Base-by-base conservation (phyloP, 1,139 yeast genomes). In the Yamadazyma kanchanaburiensis region DNA sequence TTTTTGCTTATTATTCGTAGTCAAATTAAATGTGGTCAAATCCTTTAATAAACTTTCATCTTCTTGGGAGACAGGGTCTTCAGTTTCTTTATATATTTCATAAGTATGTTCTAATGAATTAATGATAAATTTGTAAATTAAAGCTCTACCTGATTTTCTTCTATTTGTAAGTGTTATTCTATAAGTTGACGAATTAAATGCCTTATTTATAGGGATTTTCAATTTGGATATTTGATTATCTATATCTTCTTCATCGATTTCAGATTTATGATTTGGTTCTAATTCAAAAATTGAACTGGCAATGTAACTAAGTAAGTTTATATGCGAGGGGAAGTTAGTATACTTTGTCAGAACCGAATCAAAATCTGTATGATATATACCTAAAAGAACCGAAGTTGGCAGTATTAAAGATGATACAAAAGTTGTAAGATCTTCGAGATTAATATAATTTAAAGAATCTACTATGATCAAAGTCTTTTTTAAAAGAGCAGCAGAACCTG, bases 21-120 rank as follows among this genome's bases (percentile, higher is more conserved):
- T 69, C 35, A 91, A 63, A 45, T 88, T 89, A 62, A 91, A 91
- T 0, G 98, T 91, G 0, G 96, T 85, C 45, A 91, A 65, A 29
- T 73, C 86, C 40, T 79, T 74, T 32, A 87, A 60, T 34, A 83
- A 51, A 10, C 68, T 68, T 22, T 61, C 71, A 12, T 62, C 71
- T 11, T 51, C 60, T 1, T 49, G 55, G 6, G 58, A 59, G 1
- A 38, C 49, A 2, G 48, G 43, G 6, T 43, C 48, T 12, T 53
- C 51, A 4, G 57, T 49, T 24, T 37, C 39, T 22, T 61, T 53
- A 15, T 58, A 51, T 12, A 64, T 59, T 30, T 66, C 71, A 41
- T 76, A 72, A 3, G 50, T 51, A 51, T 87, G 95, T 0, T 51
- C 51, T 0, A 22, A 28, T 0, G 77, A 48, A 46, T 86, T 71